A percentile compares a stretch with the other conserved stretches of the same genome.
phyloP scores from a whole-genome alignment of 1,284 basidiomycete species.

The Baeospora myosura region DNA sequence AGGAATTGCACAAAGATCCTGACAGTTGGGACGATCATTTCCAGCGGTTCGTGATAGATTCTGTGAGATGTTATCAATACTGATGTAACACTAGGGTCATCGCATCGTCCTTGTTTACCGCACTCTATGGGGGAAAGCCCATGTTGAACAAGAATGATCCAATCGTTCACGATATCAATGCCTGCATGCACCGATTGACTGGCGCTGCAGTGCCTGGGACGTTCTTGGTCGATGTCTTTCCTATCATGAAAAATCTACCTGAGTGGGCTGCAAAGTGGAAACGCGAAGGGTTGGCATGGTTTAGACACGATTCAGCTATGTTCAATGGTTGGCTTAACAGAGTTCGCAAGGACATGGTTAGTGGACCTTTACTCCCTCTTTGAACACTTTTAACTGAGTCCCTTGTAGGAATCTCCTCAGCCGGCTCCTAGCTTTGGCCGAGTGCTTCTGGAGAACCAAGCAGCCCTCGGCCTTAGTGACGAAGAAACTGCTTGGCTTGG shows the following conservation, averaged over 20 bases:
- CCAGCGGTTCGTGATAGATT: slow-evolving; percentile 1
- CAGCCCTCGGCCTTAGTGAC: neutral
- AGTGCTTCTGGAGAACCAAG: neutral
- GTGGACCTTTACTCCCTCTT: too few relatives aligned
- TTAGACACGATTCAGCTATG: slow-evolving; percentile 9
- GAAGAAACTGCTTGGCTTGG: neutral
- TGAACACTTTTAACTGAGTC: too few relatives aligned
- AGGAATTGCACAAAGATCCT: slow-evolving; percentile 6
- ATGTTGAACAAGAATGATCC: slow-evolving; percentile 4
- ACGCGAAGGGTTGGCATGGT: slow-evolving; percentile 23
- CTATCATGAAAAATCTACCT: slow-evolving; percentile 28
- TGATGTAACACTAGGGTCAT: slow-evolving; percentile 3
- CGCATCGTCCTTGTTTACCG: slow-evolving; percentile 3
- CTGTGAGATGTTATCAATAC: neutral
- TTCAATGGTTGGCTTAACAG: slow-evolving; percentile 22
- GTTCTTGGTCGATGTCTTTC: slow-evolving; percentile 17
- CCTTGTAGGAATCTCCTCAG: too few relatives aligned
- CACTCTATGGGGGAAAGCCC: slow-evolving; percentile 2
- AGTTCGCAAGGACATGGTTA: slow-evolving; percentile 13
- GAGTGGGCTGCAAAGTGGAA: slow-evolving; percentile 35
- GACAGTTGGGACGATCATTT: slow-evolving; percentile 9
- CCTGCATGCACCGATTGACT: slow-evolving; percentile 6
- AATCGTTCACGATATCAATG: slow-evolving; percentile 11
- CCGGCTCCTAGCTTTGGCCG: neutral
- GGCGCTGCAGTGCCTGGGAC: slow-evolving; percentile 15